These are phyloP conservation scores for Talaromyces sp. DNA, from an alignment of 2,329 filamentous ascomycete species.

Conservation along the genomic window DNA sequence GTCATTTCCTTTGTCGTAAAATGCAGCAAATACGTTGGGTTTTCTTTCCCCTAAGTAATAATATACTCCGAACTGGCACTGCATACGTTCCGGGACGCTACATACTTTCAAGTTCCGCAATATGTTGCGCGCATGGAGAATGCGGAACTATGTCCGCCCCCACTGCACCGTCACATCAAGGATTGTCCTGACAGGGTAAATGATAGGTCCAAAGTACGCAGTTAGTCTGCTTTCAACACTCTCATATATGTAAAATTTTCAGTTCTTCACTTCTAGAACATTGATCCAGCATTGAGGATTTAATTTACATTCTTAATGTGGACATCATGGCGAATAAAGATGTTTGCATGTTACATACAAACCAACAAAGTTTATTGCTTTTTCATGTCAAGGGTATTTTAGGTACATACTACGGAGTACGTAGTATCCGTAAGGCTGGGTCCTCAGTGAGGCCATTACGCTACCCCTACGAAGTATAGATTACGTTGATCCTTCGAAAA, in stretches of 20 bases:
- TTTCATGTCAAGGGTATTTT: not conserved
- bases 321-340: no score
- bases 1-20: no score
- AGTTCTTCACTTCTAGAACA: no score
- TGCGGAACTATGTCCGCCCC: no score
- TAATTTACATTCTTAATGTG: no score
- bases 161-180: not conserved
- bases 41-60: no score
- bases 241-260: no score
- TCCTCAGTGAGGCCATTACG: not conserved
- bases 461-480: not conserved
- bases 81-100: no score
- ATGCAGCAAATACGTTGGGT: no score
- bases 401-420: not conserved
- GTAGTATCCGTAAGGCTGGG: not conserved
- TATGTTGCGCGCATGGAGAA: not conserved
- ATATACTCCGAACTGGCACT: no score
- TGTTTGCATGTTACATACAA: no score
- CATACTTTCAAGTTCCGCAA: not conserved
- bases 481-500: not conserved
- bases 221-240: not conserved
- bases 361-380: not conserved
- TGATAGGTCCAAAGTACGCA: not conserved
- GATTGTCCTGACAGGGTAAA: not conserved
- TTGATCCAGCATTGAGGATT: no score